Conservation (phyloP, 75 land plant species). For the Isoetes taiwanensis region DNA sequence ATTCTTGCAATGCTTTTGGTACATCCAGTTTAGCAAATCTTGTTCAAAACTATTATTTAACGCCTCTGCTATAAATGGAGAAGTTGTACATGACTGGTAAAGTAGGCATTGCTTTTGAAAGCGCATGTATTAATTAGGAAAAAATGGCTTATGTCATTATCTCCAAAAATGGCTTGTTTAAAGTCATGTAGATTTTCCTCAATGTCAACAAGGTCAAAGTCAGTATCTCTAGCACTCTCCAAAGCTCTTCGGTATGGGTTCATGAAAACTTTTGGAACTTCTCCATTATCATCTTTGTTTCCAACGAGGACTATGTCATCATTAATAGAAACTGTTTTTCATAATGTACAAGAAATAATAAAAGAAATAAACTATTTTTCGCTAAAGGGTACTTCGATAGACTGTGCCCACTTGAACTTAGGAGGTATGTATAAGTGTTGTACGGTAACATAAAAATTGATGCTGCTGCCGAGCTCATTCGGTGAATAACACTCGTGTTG, state of each 20-base stretch:
- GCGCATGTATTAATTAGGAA: no score
- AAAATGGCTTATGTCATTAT: no score
- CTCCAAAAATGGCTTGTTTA: no score
- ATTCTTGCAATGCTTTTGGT: no score
- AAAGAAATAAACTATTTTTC: constrained; percentile 50
- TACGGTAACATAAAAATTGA: constrained; percentile 53
- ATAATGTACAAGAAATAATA: constrained; percentile 64
- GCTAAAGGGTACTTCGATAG: constrained; percentile 44
- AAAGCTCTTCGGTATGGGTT: constrained; percentile 66
- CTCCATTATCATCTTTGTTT: constrained; percentile 17
- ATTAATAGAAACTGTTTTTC: no score
- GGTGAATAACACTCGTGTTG: constrained; percentile 49
- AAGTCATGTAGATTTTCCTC: constrained; percentile 65
- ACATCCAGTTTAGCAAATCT: no score
- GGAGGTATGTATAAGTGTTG: constrained; percentile 47
- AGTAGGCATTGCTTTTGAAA: no score
- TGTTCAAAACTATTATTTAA: no score
- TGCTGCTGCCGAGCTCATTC: constrained; percentile 68
- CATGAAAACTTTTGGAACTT: constrained; percentile 19
- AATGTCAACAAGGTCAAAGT: constrained; percentile 66
- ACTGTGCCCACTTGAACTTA: constrained; percentile 46
- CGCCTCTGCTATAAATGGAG: no score
- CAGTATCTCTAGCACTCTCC: constrained; percentile 53
- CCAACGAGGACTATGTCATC: constrained; percentile 17
- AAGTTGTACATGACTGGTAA: no score